Base-by-base conservation (phyloP, 345 rosid species). In the Hibiscus syriacus region DNA sequence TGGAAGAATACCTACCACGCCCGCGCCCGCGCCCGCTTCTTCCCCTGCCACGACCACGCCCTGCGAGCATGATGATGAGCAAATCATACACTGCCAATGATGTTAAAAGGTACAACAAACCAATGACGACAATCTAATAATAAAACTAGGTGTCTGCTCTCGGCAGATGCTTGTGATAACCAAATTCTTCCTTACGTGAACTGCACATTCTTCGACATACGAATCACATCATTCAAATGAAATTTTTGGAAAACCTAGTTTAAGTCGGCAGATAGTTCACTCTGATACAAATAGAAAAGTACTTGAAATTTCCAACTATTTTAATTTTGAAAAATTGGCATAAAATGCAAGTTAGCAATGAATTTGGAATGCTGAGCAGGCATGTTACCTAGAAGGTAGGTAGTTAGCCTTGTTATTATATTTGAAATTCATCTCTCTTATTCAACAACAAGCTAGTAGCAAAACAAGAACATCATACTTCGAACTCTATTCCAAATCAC, bases 21-120 rank as follows among this genome's bases (percentile, higher is more conserved):
- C 72, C 79, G 26, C 74, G 74, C 5, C 76, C 71, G 2, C 57
- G 66, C 12, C 45, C 26, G 17, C 29, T 16, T 58, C 71, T 48
- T 65, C 75, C 78, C 71, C 78, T 46, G n/a, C 68, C 76, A 6
- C 63, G 73, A 43, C 78, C 78, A 13, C 67, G 81, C 2, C 81
- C 78, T 78, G 75, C 27, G 2, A 38, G 41, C 1, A 38, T 0
- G 0, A 46, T 23, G 8, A 14, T 26, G 46, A n/a, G 41, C 30
- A 39, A 23, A 64, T 43, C 46, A 9, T 5, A 36, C 5, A 20
- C 14, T 45, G 20, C 54, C 54, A 16, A 16, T 17, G 30, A 6
- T 11, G 9, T 14, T 27, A 45, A 36, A 59, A 34, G 14, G 46
- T 58, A 36, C n/a, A 34, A 19, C n/a, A 56, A 16, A 22, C 46